Base-by-base conservation (phyloP, 768 basidiomycete genomes). In the Trametes maxima region DNA sequence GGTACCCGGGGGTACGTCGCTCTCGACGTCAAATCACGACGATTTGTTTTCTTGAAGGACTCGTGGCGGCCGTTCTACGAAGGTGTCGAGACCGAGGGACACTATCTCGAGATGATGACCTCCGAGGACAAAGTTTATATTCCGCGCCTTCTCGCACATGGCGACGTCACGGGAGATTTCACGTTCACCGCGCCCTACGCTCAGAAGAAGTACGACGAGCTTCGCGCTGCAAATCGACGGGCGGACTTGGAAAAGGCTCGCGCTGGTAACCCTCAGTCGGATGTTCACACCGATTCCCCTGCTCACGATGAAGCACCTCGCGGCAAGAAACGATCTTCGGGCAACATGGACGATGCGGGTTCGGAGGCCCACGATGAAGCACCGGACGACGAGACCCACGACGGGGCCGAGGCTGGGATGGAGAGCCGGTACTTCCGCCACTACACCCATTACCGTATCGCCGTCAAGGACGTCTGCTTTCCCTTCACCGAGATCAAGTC, bases 31-130 rank as follows among this genome's bases (percentile, higher is more conserved):
- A 12, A 46, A 10, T 42, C 45, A 2, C 50, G 59, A 22, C 42
- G 45, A 2, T 44, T 66, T 11, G 61, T 60, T 0, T 62, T 60
- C 51, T 16, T 63, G 24, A 66, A 63, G 61, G 65, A 66, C 39
- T 45, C 36, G 11, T 66, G 65, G 65, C 48, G 58, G 8, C 49
- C 48, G 8, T 35, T 17, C 24, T 58, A 47, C 35, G 12, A 16
- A n/a, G 50, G 22, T 1, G 40, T 55, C 2, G 17, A 25, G 0
- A 14, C 36, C 11, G 65, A 66, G 19, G 49, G 54, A 19, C 22
- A 39, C 22, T 42, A 57, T 12, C 37, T 51, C 4, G 4, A 33
- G 19, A 17, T 28, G 25, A 5, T 45, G 16, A 47, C 57, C 39
- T 22, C 46, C 1, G 46, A 25, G 10, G 46, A 47, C 44, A 5